Conservation (phyloP, 2,329 filamentous ascomycete species). For the Parascedosporium putredinis region DNA sequence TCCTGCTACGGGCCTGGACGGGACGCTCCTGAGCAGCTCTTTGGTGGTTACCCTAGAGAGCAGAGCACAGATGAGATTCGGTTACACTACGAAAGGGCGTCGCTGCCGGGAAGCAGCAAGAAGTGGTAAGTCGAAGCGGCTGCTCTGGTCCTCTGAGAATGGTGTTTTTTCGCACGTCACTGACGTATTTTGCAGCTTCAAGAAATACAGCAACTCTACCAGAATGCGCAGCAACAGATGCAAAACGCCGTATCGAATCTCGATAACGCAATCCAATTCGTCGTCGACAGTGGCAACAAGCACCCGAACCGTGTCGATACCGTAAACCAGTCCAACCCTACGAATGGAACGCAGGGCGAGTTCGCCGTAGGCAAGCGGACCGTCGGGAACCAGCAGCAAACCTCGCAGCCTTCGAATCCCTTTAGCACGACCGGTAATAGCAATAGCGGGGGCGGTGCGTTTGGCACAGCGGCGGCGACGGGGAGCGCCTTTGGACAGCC, state of each 20-base stretch:
- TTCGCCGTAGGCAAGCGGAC: conserved; percentile 27
- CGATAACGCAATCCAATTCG: conserved; percentile 60
- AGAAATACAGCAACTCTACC: conserved; percentile 50
- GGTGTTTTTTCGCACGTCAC: conserved; percentile 10
- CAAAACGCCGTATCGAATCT: conserved; percentile 58
- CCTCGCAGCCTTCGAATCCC: conserved; percentile 27
- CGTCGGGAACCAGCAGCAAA: conserved; percentile 17
- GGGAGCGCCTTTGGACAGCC: conserved; percentile 22
- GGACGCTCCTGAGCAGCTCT: conserved; percentile 70
- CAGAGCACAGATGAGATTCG: conserved; percentile 84
- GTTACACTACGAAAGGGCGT: conserved; percentile 56
- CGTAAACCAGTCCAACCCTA: conserved; percentile 33
- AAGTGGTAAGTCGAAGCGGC: conserved; percentile 31
- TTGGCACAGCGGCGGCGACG: conserved; percentile 23
- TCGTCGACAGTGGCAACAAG: conserved; percentile 53
- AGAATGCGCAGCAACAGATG: conserved; percentile 60
- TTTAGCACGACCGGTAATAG: conserved; percentile 27
- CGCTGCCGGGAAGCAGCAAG: conserved; percentile 47
- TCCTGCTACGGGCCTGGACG: conserved; percentile 74
- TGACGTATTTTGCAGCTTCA: conserved; percentile 41
- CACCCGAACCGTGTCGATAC: conserved; percentile 68
- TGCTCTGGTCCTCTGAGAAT: not conserved
- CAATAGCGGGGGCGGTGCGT: conserved; percentile 18
- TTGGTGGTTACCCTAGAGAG: conserved; percentile 69
- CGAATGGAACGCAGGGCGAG: conserved; percentile 32